A percentile compares a stretch with the other conserved stretches of the same genome.
These are phyloP conservation scores for Naganishia sp. DNA, from an alignment of 1,284 basidiomycete genomes.

Conservation along the genomic window DNA sequence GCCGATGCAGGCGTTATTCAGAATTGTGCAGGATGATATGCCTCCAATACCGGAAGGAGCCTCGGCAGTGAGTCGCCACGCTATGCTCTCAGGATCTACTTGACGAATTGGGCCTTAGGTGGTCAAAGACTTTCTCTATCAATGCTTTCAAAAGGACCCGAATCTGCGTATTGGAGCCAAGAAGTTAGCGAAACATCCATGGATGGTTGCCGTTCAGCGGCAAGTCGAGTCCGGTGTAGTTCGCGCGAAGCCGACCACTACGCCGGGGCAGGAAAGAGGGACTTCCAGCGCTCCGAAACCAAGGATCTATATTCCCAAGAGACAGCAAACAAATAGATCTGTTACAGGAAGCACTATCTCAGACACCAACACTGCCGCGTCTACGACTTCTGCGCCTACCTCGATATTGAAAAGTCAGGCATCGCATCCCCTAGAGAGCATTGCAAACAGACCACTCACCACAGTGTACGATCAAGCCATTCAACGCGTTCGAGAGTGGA, in stretches of 20 bases:
- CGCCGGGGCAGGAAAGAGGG: background rate
- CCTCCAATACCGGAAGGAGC: conserved; percentile 94
- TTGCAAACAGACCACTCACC: conserved; percentile 54
- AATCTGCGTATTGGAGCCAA: conserved; percentile 91
- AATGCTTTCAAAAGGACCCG: conserved; percentile 97
- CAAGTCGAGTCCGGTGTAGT: conserved; percentile 61
- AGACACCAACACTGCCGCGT: background rate
- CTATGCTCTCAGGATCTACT: background rate
- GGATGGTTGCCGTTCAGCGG: conserved; percentile 85
- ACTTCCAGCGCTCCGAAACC: background rate
- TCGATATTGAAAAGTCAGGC: background rate
- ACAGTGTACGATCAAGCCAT: conserved; percentile 90
- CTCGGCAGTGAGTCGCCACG: conserved; percentile 58
- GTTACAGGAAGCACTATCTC: background rate
- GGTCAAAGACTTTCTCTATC: conserved; percentile 93
- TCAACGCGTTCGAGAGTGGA: conserved; percentile 95
- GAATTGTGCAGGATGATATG: conserved; percentile 96
- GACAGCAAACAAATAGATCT: background rate
- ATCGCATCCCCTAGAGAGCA: background rate
- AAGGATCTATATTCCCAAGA: conserved; percentile 8
- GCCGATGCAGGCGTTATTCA: conserved; percentile 96
- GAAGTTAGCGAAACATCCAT: conserved; percentile 88
- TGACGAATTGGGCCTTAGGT: conserved; percentile 52
- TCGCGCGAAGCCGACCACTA: background rate
- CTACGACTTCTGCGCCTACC: background rate